These are phyloP conservation scores for Hyphopichia homilentoma DNA, from an alignment of 805 yeast genomes.

Conservation along the genomic window DNA sequence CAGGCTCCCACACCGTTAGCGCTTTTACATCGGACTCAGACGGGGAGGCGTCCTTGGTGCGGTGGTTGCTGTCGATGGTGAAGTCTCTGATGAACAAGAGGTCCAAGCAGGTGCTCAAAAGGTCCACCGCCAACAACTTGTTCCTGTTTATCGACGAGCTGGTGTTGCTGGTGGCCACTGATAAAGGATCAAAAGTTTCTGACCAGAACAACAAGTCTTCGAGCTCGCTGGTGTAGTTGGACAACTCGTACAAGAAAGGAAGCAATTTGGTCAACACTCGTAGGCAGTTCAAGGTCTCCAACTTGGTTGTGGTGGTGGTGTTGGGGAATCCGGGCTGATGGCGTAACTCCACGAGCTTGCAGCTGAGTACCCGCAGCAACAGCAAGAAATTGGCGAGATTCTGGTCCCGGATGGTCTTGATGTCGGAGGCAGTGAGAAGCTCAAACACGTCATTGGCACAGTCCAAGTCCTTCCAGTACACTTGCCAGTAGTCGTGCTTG, in stretches of 20 bases:
- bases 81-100: conserved; percentile 58
- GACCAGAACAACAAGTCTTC: conserved; percentile 28
- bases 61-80: conserved; percentile 33
- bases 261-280: conserved; percentile 61
- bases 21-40: conserved; percentile 24
- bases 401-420: conserved; percentile 54
- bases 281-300: conserved; percentile 54
- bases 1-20: conserved; percentile 71
- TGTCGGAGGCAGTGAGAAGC: conserved; percentile 52
- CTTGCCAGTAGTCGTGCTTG: conserved; percentile 27
- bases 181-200: conserved; percentile 42
- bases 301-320: conserved; percentile 7
- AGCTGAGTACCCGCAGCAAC: conserved; percentile 37
- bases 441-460: conserved; percentile 56
- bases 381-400: conserved; percentile 56
- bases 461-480: conserved; percentile 37
- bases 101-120: conserved; percentile 25
- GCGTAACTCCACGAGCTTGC: conserved; percentile 14
- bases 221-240: conserved; percentile 16
- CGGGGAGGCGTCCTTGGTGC: conserved; percentile 2
- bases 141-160: conserved; percentile 1
- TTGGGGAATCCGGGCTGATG: conserved; percentile 5
- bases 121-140: conserved; percentile 6
- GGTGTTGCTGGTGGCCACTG: conserved; percentile 12
- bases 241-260: conserved; percentile 65